Evolutionary conservation across 108 stramenopile genomes (phyloP).

Genomic region (Chaetoceros tenuissimus): DNA sequence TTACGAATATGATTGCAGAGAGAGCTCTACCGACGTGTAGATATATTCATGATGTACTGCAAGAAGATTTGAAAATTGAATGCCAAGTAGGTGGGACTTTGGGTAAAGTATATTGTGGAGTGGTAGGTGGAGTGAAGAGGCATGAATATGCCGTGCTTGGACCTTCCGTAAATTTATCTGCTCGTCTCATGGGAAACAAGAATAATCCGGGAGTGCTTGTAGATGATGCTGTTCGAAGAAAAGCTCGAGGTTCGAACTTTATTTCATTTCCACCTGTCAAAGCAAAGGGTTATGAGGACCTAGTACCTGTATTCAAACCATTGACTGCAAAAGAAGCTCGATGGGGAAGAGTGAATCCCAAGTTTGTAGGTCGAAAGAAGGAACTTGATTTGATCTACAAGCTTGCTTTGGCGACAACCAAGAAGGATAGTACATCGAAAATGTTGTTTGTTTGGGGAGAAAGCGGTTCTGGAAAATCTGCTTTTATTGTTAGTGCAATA

Average conservation of each 20-base stretch:
- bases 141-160: slow-evolving; percentile 70
- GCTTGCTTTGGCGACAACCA: slow-evolving; percentile 10
- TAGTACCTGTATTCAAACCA: slow-evolving; percentile 66
- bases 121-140: slow-evolving; percentile 52
- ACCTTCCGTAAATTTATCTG: slow-evolving; percentile 65
- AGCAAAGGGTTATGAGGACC: slow-evolving; percentile 63
- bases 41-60: slow-evolving; percentile 42
- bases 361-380: slow-evolving; percentile 49
- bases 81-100: slow-evolving; percentile 51
- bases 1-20: slow-evolving; percentile 61
- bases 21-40: slow-evolving; percentile 52
- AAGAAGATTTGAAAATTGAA: slow-evolving; percentile 43
- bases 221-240: slow-evolving; percentile 42
- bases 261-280: slow-evolving; percentile 44
- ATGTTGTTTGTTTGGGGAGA: slow-evolving; percentile 30
- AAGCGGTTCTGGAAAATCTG: slow-evolving; percentile 56
- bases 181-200: slow-evolving; percentile 46
- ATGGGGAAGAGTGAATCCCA: slow-evolving; percentile 29
- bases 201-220: slow-evolving; percentile 61
- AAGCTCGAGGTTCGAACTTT: slow-evolving; percentile 43
- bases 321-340: slow-evolving; percentile 26
- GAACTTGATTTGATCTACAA: slow-evolving; percentile 43
- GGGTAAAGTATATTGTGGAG: slow-evolving; percentile 66
- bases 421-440: slow-evolving; percentile 11
- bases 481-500: slow-evolving; percentile 39